Evolutionary conservation across 2,329 filamentous ascomycete genomes (phyloP).

Genomic region (Coniella lustricola): DNA sequence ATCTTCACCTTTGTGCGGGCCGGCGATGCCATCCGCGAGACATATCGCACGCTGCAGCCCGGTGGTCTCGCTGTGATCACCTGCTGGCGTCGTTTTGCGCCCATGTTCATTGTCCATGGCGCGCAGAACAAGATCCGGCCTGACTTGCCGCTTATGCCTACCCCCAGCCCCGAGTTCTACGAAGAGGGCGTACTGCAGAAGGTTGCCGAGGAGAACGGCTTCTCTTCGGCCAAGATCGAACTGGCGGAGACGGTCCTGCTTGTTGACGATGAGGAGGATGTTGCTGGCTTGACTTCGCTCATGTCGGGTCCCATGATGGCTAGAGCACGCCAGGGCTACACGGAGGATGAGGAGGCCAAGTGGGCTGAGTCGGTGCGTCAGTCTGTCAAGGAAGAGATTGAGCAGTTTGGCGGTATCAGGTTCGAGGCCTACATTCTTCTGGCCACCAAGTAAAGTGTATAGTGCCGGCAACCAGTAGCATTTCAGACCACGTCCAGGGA

Average conservation of each 20-base stretch:
- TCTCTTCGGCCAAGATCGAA: constrained; percentile 18
- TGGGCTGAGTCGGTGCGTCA: constrained; percentile 20
- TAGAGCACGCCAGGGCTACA: constrained; percentile 24
- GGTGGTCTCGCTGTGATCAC: constrained; percentile 20
- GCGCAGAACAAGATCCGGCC: constrained; percentile 22
- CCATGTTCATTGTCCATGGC: constrained; percentile 20
- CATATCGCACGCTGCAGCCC: constrained; percentile 20
- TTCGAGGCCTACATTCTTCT: constrained; percentile 22
- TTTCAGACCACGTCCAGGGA: constrained; percentile 5
- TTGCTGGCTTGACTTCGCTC: constrained; percentile 23
- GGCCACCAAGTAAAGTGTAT: constrained; percentile 23
- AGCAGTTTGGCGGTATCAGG: constrained; percentile 21
- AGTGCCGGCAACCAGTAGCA: too few species aligned
- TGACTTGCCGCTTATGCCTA: constrained; percentile 21
- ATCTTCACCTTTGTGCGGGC: constrained; percentile 22
- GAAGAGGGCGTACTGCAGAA: constrained; percentile 22
- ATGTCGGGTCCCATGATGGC: constrained; percentile 25
- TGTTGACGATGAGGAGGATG: constrained; percentile 21
- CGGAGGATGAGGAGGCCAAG: constrained; percentile 19
- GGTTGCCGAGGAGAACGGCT: constrained; percentile 21
- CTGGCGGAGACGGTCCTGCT: constrained; percentile 20
- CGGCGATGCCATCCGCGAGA: constrained; percentile 19
- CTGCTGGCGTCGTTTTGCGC: constrained; percentile 23
- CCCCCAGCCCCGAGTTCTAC: constrained; percentile 20
- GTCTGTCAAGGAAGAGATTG: constrained; percentile 21